Evolutionary conservation across 164 flowering plant genomes (phyloP), one percentile per base, ranked within the genome.

Genomic region (Nymphaea thermarum): DNA sequence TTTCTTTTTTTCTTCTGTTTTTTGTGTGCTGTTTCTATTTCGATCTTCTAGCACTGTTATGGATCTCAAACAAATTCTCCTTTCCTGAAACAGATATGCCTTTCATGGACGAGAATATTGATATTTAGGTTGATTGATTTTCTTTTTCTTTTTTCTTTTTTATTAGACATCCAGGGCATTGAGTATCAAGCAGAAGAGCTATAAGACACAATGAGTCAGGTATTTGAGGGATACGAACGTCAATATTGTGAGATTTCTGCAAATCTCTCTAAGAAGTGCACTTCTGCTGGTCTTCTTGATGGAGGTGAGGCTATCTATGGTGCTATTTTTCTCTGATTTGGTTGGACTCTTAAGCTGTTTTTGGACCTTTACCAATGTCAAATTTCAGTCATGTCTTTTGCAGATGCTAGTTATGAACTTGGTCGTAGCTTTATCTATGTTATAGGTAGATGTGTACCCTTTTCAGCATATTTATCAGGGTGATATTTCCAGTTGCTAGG

Each of bases 171-270:
- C 7, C 60, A 6, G 7, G 43, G 10, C 17, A 42, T n/a, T 11
- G 45, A 43, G 42, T 10, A 68, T 17, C 36, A 43, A n/a, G 5
- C 18, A 10, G 16, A 43, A 18, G 11, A 18, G 10, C 45, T 68
- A 43, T 61, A 10, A n/a, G 65, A 42, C 36, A 63, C 66, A 63
- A 69, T 69, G 71, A 69, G 71, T 53, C 60, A 69, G 41, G 71
- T 51, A 63, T 69, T 63, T 64, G 71, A 69, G 15, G 71, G 71
- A 25, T 69, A 69, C 47, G 71, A 69, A 43, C 71, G 71, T 36
- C 66, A 69, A 42, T 69, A 69, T 43, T 69, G 71, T 69, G 66
- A 69, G 66, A 61, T 69, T 25, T 69, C 71, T 16, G 61, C 71
- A 63, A 63, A 63, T 69, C 66, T 69, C 42, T 69, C 71, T 6